phyloP scores from a whole-genome alignment of 2,329 filamentous ascomycete species.

The Sclerotinia glacialis region DNA sequence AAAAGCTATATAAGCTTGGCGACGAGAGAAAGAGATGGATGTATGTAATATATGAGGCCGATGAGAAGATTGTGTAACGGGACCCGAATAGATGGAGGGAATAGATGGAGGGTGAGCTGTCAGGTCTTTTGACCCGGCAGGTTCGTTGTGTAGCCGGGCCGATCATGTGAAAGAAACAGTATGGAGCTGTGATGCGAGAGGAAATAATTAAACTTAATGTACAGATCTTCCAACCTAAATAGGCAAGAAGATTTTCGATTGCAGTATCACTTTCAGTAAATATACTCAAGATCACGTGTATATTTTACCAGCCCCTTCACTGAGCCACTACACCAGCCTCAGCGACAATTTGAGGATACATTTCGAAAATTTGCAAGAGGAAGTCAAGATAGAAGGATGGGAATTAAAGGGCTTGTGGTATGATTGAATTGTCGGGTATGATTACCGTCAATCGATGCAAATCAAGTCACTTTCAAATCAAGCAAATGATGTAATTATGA shows the following conservation, averaged over 20 bases:
- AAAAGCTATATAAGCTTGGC: background rate
- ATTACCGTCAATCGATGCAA: background rate
- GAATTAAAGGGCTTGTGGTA: background rate
- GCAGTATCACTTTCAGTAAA: background rate
- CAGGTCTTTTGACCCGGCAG: background rate
- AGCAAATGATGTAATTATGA: background rate
- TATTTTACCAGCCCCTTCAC: background rate
- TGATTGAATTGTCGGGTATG: background rate
- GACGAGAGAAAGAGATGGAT: background rate
- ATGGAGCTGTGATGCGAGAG: no score
- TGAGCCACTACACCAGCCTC: background rate
- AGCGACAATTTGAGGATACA: background rate
- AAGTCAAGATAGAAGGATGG: background rate
- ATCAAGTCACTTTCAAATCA: background rate
- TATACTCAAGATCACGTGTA: background rate
- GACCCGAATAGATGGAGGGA: background rate
- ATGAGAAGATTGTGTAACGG: background rate
- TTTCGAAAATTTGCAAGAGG: background rate
- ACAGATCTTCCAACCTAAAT: background rate
- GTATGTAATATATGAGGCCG: background rate
- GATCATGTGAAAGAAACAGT: background rate
- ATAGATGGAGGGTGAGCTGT: background rate
- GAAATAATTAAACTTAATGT: background rate
- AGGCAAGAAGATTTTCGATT: background rate
- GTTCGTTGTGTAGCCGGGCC: background rate